Evolutionary conservation across 352 stramenopile genomes (phyloP).

Genomic region (Phytophthora pisi): DNA sequence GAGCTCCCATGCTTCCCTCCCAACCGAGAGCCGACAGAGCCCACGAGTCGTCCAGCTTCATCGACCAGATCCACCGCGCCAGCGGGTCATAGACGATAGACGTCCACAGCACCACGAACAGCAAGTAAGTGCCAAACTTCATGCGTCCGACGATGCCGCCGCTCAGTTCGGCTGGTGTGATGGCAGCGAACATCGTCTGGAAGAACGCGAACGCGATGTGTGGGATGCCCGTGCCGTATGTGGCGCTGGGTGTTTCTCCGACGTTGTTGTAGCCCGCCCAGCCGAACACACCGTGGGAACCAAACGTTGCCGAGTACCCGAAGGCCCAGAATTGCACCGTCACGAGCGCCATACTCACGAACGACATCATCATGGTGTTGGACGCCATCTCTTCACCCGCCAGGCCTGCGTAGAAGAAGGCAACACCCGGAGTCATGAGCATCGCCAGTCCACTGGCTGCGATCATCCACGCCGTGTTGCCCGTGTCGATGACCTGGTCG

Average conservation of each 20-base stretch:
- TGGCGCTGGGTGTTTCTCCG: conserved; percentile 34
- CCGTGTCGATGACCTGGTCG: conserved; percentile 38
- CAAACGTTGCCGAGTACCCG: conserved; percentile 74
- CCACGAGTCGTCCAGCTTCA: conserved; percentile 57
- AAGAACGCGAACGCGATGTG: conserved; percentile 75
- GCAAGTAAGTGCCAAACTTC: conserved; percentile 73
- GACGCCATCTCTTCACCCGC: conserved; percentile 72
- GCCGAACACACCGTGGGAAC: conserved; percentile 55
- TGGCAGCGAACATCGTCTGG: conserved; percentile 80
- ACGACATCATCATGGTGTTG: conserved; percentile 83
- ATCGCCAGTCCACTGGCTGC: conserved; percentile 53
- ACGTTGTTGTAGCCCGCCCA: conserved; percentile 67
- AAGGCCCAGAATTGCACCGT: conserved; percentile 80
- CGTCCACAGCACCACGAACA: conserved; percentile 81
- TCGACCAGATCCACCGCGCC: conserved; percentile 80
- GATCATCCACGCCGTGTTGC: conserved; percentile 73
- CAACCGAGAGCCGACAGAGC: conserved; percentile 44
- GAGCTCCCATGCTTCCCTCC: conserved; percentile 62
- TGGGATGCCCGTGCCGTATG: conserved; percentile 69
- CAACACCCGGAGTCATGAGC: conserved; percentile 69
- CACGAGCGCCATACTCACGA: conserved; percentile 71
- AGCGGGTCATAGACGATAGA: conserved; percentile 82
- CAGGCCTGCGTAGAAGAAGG: conserved; percentile 81
- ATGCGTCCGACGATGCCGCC: conserved; percentile 82
- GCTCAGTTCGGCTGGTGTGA: conserved; percentile 72